These are phyloP conservation scores for Microbotryum lychnidis-dioicae DNA, from an alignment of 1,284 basidiomycete species.

Conservation along the genomic window DNA sequence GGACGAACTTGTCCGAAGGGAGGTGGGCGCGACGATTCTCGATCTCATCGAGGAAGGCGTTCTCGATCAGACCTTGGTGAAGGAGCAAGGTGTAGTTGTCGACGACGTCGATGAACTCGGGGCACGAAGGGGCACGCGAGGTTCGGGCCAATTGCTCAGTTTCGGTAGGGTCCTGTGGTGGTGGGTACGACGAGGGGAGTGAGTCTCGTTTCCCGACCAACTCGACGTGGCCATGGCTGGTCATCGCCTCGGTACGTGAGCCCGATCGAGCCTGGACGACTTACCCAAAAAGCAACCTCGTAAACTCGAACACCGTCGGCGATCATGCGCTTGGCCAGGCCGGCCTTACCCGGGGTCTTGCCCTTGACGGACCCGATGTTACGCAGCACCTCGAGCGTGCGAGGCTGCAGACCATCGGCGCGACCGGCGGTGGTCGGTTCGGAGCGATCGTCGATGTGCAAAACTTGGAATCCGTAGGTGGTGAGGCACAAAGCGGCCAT, in stretches of 20 bases:
- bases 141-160: slow-evolving; percentile 39
- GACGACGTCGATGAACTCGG: slow-evolving; percentile 43
- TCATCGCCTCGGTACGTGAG: neutral
- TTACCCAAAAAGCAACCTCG: slow-evolving; percentile 43
- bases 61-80: slow-evolving; percentile 44
- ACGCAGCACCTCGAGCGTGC: slow-evolving; percentile 36
- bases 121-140: slow-evolving; percentile 42
- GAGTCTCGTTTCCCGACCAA: too few species aligned
- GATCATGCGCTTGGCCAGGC: slow-evolving; percentile 36
- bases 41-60: slow-evolving; percentile 41
- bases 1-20: slow-evolving; percentile 14
- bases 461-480: slow-evolving; percentile 33
- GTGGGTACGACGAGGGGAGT: too few species aligned
- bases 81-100: slow-evolving; percentile 42
- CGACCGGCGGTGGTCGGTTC: slow-evolving; percentile 41
- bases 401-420: slow-evolving; percentile 43
- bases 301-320: slow-evolving; percentile 38
- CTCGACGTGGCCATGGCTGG: neutral
- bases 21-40: slow-evolving; percentile 32
- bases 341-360: slow-evolving; percentile 28
- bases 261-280: slow-evolving; percentile 4
- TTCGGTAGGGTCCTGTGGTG: slow-evolving; percentile 34
- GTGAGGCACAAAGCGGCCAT: slow-evolving; percentile 30
- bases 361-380: slow-evolving; percentile 33
- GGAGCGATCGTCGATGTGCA: slow-evolving; percentile 39